phyloP scores from a whole-genome alignment of 208 protist genomes.

The Cochliopodium minus region DNA sequence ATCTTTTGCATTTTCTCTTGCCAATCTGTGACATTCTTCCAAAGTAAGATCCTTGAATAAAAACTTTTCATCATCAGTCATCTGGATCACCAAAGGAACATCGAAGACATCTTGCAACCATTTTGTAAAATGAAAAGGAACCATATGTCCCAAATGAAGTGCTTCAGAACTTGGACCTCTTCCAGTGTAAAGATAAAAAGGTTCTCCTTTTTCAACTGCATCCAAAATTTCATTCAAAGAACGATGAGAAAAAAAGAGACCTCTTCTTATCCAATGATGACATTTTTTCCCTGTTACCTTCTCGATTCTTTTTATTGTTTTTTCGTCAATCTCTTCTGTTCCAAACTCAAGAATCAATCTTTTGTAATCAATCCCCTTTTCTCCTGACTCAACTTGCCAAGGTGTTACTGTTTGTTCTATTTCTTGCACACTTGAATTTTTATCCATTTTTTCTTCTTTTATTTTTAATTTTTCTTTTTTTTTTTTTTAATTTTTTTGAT shows the following conservation, averaged over 20 bases:
- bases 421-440: no score
- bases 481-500: no score
- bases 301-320: slow-evolving; percentile 60
- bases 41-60: slow-evolving; percentile 82
- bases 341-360: slow-evolving; percentile 75
- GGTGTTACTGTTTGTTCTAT: slow-evolving; percentile 45
- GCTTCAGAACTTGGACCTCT: slow-evolving; percentile 79
- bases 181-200: slow-evolving; percentile 98
- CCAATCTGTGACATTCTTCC: slow-evolving; percentile 47
- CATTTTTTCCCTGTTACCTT: slow-evolving; percentile 46
- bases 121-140: slow-evolving; percentile 95
- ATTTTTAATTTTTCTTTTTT: no score
- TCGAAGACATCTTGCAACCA: slow-evolving; percentile 91
- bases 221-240: slow-evolving; percentile 78
- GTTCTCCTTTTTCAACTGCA: slow-evolving; percentile 52
- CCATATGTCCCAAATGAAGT: slow-evolving; percentile 94
- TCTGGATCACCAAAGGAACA: slow-evolving; percentile 92
- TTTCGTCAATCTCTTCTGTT: slow-evolving; percentile 49
- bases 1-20: slow-evolving; percentile 87
- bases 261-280: slow-evolving; percentile 74
- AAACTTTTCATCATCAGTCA: slow-evolving; percentile 99
- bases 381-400: slow-evolving; percentile 58
- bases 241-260: slow-evolving; percentile 89
- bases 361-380: slow-evolving; percentile 57
- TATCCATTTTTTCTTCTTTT: no score